Conservation (phyloP, 164 flowering plant genomes). For the Annona squamosa region DNA sequence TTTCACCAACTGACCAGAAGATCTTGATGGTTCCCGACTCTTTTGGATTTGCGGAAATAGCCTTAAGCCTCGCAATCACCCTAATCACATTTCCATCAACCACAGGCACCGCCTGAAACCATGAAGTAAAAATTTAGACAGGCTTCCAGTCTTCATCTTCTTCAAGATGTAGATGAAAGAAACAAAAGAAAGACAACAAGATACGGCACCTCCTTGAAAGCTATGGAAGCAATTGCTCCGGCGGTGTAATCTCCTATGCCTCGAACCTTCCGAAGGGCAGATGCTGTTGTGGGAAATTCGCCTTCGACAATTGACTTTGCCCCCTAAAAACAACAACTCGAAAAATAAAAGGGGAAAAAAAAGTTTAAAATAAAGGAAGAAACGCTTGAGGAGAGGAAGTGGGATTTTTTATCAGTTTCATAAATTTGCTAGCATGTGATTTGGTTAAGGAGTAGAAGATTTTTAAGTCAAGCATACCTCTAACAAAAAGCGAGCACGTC, state of each 20-base stretch:
- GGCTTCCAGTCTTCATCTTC: not conserved
- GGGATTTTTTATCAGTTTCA: no score
- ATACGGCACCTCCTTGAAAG: conserved; percentile 57
- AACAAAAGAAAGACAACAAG: no score
- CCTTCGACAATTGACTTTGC: conserved; percentile 69
- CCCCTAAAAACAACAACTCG: conserved; percentile 41
- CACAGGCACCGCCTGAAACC: conserved; percentile 75
- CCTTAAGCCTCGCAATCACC: conserved; percentile 75
- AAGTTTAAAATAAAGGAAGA: not conserved
- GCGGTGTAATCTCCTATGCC: conserved; percentile 96
- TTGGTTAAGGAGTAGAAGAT: not conserved
- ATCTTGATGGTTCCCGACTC: conserved; percentile 42
- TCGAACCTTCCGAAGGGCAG: conserved; percentile 49
- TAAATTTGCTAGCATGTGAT: no score
- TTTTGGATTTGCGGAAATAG: conserved; percentile 83
- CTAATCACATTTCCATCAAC: conserved; percentile 95
- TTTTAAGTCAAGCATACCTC: conserved; percentile 38
- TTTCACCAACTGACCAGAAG: conserved; percentile 55
- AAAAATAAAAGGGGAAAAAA: not conserved
- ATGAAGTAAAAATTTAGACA: not conserved
- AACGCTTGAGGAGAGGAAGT: no score
- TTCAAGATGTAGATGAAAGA: not conserved
- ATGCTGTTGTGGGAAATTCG: conserved; percentile 59
- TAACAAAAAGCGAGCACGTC: conserved; percentile 82
- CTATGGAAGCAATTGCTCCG: conserved; percentile 95